These are phyloP conservation scores for Agaricus sinodeliciosus DNA, from an alignment of 768 basidiomycete species.

Conservation along the genomic window DNA sequence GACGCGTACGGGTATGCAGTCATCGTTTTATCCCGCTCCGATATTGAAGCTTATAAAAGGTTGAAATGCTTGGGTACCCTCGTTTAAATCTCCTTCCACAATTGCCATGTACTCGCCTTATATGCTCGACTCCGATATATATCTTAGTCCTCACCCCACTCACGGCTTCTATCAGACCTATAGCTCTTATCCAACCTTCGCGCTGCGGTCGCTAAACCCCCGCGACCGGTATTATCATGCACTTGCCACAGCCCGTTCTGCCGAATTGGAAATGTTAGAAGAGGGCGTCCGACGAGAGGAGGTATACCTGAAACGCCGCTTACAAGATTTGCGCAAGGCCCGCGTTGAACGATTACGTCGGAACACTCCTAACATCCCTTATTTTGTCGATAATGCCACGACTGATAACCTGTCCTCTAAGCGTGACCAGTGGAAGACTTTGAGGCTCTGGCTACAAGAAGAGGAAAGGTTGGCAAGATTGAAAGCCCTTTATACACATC, in stretches of 20 bases:
- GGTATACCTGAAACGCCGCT: conserved; percentile 19
- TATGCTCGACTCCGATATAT: neutral
- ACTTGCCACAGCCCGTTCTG: conserved; percentile 28
- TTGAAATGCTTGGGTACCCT: too few species aligned
- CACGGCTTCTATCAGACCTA: neutral
- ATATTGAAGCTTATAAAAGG: too few species aligned
- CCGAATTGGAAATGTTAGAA: conserved; percentile 30
- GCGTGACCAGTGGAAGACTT: neutral
- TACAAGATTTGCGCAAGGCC: conserved; percentile 13
- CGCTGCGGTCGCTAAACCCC: conserved; percentile 12
- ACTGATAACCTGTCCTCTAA: neutral
- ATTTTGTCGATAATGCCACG: neutral
- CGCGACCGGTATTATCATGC: conserved; percentile 31
- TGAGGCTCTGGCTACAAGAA: conserved; percentile 2
- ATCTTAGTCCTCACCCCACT: neutral
- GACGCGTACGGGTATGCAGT: neutral
- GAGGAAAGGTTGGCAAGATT: conserved; percentile 1
- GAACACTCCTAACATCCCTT: conserved; percentile 10
- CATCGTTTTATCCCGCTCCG: neutral
- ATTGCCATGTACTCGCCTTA: too few species aligned
- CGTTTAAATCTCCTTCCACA: too few species aligned
- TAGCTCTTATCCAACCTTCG: neutral
- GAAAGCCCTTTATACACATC: neutral
- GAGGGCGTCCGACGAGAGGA: conserved; percentile 27
- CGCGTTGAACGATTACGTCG: conserved; percentile 10